Base-by-base conservation (phyloP, 139 green algal genomes). In the Haematococcus sp. region DNA sequence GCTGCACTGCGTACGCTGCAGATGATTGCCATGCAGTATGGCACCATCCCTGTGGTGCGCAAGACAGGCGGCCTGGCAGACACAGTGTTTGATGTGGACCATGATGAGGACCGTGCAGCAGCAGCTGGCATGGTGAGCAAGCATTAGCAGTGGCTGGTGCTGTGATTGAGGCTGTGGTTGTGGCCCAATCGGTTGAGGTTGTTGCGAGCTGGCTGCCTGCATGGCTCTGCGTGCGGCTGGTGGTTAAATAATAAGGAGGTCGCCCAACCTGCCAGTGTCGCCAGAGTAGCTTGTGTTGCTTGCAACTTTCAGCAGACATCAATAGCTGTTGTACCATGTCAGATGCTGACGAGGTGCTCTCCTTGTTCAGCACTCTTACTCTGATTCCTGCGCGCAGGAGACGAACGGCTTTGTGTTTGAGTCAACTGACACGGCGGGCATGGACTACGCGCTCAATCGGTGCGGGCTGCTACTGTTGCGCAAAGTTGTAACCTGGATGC, bases 401-500 rank as follows among this genome's bases (percentile, higher is more conserved):
- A 64, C 84, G 64, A 98, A 98, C 74, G 94, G 94, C 43, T 98
- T 93, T 86, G 87, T 68, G 65, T 98, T 98, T 81, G 93, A 97
- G 73, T 89, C 92, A 70, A 93, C 91, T 0, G 94, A 98, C 76
- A 83, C 79, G 0, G 81, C 75, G 1, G 93, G 87, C 34, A 70
- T 98, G 74, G 95, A 98, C 80, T 98, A 96, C 60, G 95, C 88
- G 0, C 81, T 98, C 13, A 97, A 98, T 86, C 77, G 90, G 76
- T 71, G 58, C 27, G 40, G n/a, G n/a, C n/a, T n/a, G n/a, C n/a
- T n/a, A 22, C 22, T 76, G 58, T 51, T 55, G 46, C 46, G n/a
- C 35, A 19, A 76, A 51, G 4, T 85, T 65, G 67, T 85, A 76
- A 84, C 56, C 35, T 35, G 46, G 49, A 51, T 19, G 65, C 20